Conservation (phyloP, 2,329 filamentous ascomycete genomes). For the Epicoccum nigrum region DNA sequence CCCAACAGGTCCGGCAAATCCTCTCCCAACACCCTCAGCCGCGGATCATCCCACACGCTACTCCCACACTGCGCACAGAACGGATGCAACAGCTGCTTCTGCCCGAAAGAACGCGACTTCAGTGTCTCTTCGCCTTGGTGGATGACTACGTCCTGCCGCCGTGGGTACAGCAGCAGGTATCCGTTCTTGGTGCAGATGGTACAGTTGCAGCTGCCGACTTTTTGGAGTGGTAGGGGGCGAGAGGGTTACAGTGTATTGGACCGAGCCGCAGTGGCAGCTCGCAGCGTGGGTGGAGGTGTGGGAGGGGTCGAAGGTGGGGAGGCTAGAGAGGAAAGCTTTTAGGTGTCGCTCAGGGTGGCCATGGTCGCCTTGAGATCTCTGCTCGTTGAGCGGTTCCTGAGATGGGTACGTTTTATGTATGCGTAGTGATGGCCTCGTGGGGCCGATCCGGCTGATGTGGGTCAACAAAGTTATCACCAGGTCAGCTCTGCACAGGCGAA, state of each 20-base stretch:
- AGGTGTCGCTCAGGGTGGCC: neutral
- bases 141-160: slow-evolving; percentile 1
- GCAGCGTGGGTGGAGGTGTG: slow-evolving; percentile 26
- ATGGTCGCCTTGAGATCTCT: neutral
- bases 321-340: slow-evolving; percentile 7
- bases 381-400: neutral
- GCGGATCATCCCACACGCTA: slow-evolving; percentile 10
- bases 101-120: slow-evolving; percentile 2
- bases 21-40: slow-evolving; percentile 2
- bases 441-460: slow-evolving; percentile 12
- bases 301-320: slow-evolving; percentile 3
- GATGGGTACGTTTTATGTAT: too few species aligned
- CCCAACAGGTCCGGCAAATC: slow-evolving; percentile 10
- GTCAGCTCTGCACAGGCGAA: neutral
- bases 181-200: slow-evolving; percentile 59
- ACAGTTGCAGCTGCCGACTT: slow-evolving; percentile 59
- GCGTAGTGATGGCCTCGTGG: neutral
- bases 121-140: neutral
- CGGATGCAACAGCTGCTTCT: slow-evolving; percentile 7
- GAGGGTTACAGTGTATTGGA: slow-evolving; percentile 57
- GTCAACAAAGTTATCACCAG: neutral
- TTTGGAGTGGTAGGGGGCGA: slow-evolving; percentile 54
- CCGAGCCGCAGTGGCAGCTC: slow-evolving; percentile 61
- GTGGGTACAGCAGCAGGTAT: slow-evolving; percentile 55
- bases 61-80: slow-evolving; percentile 12